Percentiles rank a stretch among this genome's conserved stretches.
phyloP scores from a whole-genome alignment of 305 asterid species.

The Fraxinus angustifolia region DNA sequence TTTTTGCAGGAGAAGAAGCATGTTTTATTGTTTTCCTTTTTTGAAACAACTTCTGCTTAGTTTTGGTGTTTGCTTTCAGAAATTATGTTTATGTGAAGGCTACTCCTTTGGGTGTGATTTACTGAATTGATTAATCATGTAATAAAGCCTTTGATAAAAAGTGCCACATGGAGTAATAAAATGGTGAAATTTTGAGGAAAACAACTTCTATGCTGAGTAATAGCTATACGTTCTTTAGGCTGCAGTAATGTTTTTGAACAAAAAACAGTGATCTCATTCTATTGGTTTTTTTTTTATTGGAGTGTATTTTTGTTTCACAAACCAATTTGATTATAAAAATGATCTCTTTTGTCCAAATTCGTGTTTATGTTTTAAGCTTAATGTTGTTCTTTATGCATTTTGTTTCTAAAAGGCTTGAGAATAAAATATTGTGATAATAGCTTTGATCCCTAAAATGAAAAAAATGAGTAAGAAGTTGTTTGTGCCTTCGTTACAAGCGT shows the following conservation, averaged over 20 bases:
- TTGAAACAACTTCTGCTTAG: neutral
- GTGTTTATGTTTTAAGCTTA: neutral
- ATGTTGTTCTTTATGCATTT: neutral
- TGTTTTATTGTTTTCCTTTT: neutral
- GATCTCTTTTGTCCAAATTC: neutral
- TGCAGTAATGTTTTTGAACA: neutral
- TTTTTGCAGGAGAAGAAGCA: neutral
- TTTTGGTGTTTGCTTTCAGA: neutral
- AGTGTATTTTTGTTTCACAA: neutral
- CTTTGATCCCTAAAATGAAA: neutral
- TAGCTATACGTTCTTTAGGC: neutral
- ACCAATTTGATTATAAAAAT: neutral
- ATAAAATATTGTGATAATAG: neutral
- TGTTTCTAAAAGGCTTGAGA: neutral
- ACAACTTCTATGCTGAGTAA: neutral
- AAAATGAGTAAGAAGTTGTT: neutral
- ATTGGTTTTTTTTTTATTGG: neutral
- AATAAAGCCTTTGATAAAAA: neutral
- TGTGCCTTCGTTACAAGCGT: neutral
- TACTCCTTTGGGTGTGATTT: neutral
- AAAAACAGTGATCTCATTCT: neutral
- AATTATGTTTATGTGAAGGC: neutral
- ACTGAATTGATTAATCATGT: neutral
- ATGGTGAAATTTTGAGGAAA: neutral
- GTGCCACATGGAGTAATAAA: neutral